phyloP scores from a whole-genome alignment of 176 grass and related monocot species.

The Oryza rufipogon region DNA sequence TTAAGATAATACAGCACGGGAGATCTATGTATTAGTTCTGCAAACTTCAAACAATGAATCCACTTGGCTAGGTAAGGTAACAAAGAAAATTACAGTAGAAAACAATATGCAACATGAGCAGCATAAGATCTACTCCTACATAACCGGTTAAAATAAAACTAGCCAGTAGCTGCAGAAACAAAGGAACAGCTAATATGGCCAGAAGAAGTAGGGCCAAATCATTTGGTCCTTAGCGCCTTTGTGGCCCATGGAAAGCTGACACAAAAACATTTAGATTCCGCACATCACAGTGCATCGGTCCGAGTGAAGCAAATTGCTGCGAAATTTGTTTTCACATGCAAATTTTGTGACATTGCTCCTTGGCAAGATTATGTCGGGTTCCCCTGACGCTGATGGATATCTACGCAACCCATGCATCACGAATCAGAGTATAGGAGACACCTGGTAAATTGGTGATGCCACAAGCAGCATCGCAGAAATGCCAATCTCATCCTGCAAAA shows the following conservation, averaged over 20 bases:
- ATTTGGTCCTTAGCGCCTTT: constrained; percentile 38
- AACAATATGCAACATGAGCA: not conserved
- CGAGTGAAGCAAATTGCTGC: constrained; percentile 30
- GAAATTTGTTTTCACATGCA: constrained; percentile 5
- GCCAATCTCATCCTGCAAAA: constrained; percentile 16
- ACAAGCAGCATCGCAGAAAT: constrained; percentile 8
- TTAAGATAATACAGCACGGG: not conserved
- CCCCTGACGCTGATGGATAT: constrained; percentile 32
- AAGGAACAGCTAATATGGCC: constrained; percentile 38
- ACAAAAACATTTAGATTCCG: constrained; percentile 47
- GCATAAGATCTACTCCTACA: not conserved
- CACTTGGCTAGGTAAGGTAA: not conserved
- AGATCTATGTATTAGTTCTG: not conserved
- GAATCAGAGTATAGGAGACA: constrained; percentile 17
- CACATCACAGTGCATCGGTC: constrained; percentile 25
- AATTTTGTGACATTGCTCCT: constrained; percentile 20
- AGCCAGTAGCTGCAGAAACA: not conserved
- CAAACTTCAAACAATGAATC: not conserved
- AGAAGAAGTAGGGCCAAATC: constrained; percentile 36
- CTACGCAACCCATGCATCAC: constrained; percentile 3
- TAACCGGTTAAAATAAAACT: not conserved
- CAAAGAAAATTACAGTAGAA: not conserved
- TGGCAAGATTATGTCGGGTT: constrained; percentile 52
- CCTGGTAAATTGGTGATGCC: not conserved
- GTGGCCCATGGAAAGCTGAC: constrained; percentile 38